These are phyloP conservation scores for Aspergillus sp. DNA, from an alignment of 2,329 filamentous ascomycete genomes.

Conservation along the genomic window DNA sequence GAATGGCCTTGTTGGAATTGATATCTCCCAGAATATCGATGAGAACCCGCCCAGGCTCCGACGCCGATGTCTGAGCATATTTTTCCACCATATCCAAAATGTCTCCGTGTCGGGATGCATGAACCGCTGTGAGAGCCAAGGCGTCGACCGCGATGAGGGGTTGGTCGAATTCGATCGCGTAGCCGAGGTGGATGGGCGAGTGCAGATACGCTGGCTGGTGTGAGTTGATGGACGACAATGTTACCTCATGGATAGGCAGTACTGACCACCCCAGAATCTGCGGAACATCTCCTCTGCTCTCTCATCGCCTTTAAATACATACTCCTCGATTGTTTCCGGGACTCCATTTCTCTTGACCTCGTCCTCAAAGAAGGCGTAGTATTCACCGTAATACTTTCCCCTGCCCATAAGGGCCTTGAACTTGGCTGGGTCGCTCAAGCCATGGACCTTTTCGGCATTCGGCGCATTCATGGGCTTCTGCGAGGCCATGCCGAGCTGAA, in stretches of 20 bases:
- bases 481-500: conserved; percentile 17
- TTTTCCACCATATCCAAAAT: conserved; percentile 8
- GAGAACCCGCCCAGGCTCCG: background rate
- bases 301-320: conserved; percentile 20
- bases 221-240: background rate
- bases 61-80: background rate
- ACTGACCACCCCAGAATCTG: conserved; percentile 14
- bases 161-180: conserved; percentile 16
- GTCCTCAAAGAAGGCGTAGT: conserved; percentile 21
- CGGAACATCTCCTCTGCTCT: conserved; percentile 19
- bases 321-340: conserved; percentile 17
- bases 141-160: conserved; percentile 14
- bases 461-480: conserved; percentile 13
- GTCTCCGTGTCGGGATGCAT: conserved; percentile 10
- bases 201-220: conserved; percentile 11
- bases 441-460: conserved; percentile 6
- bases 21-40: conserved; percentile 8
- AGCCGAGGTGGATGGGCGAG: conserved; percentile 15
- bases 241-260: background rate
- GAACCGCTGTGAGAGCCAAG: conserved; percentile 13
- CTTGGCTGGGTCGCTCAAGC: conserved; percentile 6
- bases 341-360: conserved; percentile 17
- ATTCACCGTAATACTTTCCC: conserved; percentile 16
- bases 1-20: conserved; percentile 4
- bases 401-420: conserved; percentile 10